These are phyloP conservation scores for Arabidopsis arenosa DNA, from an alignment of 345 rosid species.

Conservation along the genomic window DNA sequence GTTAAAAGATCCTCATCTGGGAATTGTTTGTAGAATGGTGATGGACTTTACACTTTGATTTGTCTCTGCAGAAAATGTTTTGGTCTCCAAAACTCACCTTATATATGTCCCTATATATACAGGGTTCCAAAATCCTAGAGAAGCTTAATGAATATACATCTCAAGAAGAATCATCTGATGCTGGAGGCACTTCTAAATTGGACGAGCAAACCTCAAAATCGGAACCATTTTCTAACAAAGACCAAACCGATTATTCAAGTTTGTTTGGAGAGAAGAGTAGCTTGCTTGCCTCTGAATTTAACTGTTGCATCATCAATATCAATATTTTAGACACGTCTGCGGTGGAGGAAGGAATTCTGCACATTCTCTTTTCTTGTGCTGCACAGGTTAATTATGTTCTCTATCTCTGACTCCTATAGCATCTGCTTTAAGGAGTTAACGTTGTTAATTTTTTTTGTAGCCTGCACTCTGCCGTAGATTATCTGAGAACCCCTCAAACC, in stretches of 20 bases:
- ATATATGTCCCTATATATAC: slow-evolving; percentile 33
- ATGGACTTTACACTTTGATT: slow-evolving; percentile 36
- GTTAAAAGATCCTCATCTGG: slow-evolving; percentile 64
- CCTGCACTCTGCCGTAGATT: slow-evolving; percentile 68
- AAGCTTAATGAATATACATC: slow-evolving; percentile 59
- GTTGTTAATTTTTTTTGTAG: slow-evolving; percentile 47
- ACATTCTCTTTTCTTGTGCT: slow-evolving; percentile 85
- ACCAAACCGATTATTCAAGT: slow-evolving; percentile 62
- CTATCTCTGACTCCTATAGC: slow-evolving; percentile 14
- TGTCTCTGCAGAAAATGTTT: slow-evolving; percentile 15
- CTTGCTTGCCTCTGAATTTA: slow-evolving; percentile 58
- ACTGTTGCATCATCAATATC: slow-evolving; percentile 57
- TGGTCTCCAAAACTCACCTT: slow-evolving; percentile 23
- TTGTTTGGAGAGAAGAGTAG: slow-evolving; percentile 78
- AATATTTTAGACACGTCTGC: slow-evolving; percentile 69
- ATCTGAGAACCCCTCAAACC: slow-evolving; percentile 60
- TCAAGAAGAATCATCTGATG: slow-evolving; percentile 48
- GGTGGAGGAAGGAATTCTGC: slow-evolving; percentile 85
- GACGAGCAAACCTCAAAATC: slow-evolving; percentile 52
- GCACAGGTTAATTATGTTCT: slow-evolving; percentile 72
- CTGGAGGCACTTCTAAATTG: slow-evolving; percentile 44
- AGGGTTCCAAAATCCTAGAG: slow-evolving; percentile 72
- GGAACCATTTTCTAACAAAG: slow-evolving; percentile 48
- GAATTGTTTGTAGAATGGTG: slow-evolving; percentile 69
- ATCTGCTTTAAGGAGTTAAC: slow-evolving; percentile 31